Evolutionary conservation across 1,139 yeast species (phyloP).

Genomic region (Candida sp.): DNA sequence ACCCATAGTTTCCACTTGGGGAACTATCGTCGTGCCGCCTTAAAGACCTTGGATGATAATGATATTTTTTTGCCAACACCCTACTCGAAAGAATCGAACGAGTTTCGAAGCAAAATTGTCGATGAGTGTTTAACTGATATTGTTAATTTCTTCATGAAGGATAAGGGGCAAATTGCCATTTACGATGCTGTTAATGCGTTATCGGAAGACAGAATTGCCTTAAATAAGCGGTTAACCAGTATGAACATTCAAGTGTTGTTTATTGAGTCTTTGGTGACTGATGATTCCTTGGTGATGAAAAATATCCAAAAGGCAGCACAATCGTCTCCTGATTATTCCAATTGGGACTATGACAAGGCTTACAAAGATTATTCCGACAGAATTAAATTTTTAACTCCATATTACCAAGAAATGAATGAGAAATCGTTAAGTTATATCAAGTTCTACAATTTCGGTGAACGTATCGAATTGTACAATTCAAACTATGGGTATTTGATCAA

Average conservation of each 20-base stretch:
- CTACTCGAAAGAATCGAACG: slow-evolving; percentile 48
- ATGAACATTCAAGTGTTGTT: slow-evolving; percentile 74
- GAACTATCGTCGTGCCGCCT: slow-evolving; percentile 73
- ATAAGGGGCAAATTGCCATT: slow-evolving; percentile 89
- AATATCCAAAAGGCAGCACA: slow-evolving; percentile 82
- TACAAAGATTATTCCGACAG: slow-evolving; percentile 57
- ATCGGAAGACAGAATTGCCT: slow-evolving; percentile 58
- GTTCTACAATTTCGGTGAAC: slow-evolving; percentile 87
- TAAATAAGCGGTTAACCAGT: slow-evolving; percentile 52
- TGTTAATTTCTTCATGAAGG: slow-evolving; percentile 63
- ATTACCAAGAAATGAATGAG: slow-evolving; percentile 53
- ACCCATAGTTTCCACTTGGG: slow-evolving; percentile 92
- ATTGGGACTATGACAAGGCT: slow-evolving; percentile 67
- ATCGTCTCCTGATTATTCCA: slow-evolving; percentile 82
- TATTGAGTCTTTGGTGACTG: slow-evolving; percentile 85
- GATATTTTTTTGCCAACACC: slow-evolving; percentile 72
- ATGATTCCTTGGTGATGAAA: slow-evolving; percentile 61
- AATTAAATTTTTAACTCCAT: slow-evolving; percentile 47
- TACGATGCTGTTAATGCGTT: slow-evolving; percentile 94
- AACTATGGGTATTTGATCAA: slow-evolving; percentile 86
- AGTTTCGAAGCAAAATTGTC: slow-evolving; percentile 57
- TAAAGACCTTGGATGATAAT: slow-evolving; percentile 50
- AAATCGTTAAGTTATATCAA: slow-evolving; percentile 68
- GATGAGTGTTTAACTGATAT: slow-evolving; percentile 70
- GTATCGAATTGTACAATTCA: slow-evolving; percentile 75